Conservation (phyloP, 2,329 filamentous ascomycete genomes). For the Colletotrichum brevisporum region DNA sequence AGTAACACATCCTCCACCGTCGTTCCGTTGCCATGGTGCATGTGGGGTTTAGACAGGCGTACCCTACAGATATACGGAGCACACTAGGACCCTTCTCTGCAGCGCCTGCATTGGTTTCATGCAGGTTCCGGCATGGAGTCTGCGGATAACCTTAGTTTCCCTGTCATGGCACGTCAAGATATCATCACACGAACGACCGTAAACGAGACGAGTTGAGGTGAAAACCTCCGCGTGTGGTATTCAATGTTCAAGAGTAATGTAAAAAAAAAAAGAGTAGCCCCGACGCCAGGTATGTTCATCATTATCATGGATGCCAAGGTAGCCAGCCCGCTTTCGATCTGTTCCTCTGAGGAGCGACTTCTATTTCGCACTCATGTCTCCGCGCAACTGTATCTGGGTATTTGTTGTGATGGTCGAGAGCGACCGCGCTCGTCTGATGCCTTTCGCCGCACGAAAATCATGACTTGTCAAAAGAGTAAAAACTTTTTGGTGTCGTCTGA, state of each 20-base stretch:
- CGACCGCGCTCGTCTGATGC: constrained; percentile 32
- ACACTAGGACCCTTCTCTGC: constrained; percentile 6
- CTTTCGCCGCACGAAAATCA: constrained; percentile 24
- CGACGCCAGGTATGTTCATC: constrained; percentile 37
- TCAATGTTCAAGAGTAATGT: neutral
- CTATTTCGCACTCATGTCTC: constrained; percentile 31
- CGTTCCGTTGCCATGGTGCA: neutral
- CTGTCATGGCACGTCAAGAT: neutral
- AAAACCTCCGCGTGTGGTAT: constrained; percentile 11
- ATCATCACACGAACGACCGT: neutral
- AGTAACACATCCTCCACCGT: neutral
- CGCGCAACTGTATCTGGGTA: constrained; percentile 35
- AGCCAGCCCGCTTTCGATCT: constrained; percentile 18
- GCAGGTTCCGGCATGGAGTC: constrained; percentile 24
- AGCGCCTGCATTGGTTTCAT: constrained; percentile 36
- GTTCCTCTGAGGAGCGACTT: constrained; percentile 32
- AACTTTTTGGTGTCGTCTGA: constrained; percentile 12
- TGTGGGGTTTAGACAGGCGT: constrained; percentile 15
- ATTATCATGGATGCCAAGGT: constrained; percentile 36
- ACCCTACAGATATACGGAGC: no score
- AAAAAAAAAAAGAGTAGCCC: constrained; percentile 4
- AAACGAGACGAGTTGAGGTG: neutral
- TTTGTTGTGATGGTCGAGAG: constrained; percentile 17
- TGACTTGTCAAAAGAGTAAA: constrained; percentile 11
- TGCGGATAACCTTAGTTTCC: constrained; percentile 1